A percentile compares a stretch with the other conserved stretches of the same genome.
These are phyloP conservation scores for Phtheirospermum japonicum DNA, from an alignment of 257 asterid genomes.

Conservation along the genomic window DNA sequence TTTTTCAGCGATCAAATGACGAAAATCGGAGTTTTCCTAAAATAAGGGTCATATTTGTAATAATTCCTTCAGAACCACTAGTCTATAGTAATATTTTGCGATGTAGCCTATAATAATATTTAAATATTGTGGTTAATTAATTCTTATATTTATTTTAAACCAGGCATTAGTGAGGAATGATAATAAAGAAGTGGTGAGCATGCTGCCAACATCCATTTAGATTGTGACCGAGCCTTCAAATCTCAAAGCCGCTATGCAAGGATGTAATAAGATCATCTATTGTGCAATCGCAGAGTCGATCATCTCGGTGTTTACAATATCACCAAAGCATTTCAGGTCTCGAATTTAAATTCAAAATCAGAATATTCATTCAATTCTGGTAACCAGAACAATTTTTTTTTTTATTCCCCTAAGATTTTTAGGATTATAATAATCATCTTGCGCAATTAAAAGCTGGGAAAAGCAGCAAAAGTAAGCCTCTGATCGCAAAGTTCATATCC, in stretches of 20 bases:
- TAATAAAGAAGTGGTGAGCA: slow-evolving; percentile 67
- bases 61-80: too few species aligned
- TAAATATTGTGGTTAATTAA: too few species aligned
- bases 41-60: too few species aligned
- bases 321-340: slow-evolving; percentile 89
- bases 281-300: slow-evolving; percentile 97
- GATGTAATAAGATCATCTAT: slow-evolving; percentile 87
- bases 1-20: too few species aligned
- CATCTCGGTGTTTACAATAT: slow-evolving; percentile 84
- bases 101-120: neutral
- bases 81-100: too few species aligned
- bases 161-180: slow-evolving; percentile 88
- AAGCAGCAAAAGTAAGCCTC: slow-evolving; percentile 98
- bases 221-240: slow-evolving; percentile 71
- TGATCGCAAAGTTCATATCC: slow-evolving; percentile 81
- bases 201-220: slow-evolving; percentile 91
- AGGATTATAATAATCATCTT: slow-evolving; percentile 88
- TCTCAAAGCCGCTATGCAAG: slow-evolving; percentile 65
- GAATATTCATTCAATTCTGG: too few species aligned
- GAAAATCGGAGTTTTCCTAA: too few species aligned
- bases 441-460: slow-evolving; percentile 96
- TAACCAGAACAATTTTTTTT: too few species aligned
- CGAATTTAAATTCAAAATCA: too few species aligned
- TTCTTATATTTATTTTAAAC: slow-evolving; percentile 1
- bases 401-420: too few species aligned